Base-by-base conservation (phyloP, 768 basidiomycete genomes). In the Dictyophora rubrovolvata region DNA sequence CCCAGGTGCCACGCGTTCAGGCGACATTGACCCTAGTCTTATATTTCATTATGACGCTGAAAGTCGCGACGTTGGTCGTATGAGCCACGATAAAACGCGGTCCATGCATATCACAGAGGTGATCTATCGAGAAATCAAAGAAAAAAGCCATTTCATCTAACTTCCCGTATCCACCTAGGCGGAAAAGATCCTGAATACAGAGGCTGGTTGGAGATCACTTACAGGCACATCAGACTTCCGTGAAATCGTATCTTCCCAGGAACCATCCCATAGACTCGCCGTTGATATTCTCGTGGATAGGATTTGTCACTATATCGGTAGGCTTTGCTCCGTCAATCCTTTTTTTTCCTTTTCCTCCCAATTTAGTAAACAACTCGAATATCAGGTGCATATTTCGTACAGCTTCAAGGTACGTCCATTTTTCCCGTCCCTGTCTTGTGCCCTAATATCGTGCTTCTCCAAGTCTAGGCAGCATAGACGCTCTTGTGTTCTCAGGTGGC, bases 1-100 rank as follows among this genome's bases (percentile, higher is more conserved):
- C 0, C 91, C 93, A 4, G 93, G 93, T 16, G 91, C 89, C 1
- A 94, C 93, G 1, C 84, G 93, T 53, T 80, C 84, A 14, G 93
- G 93, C 9, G 77, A 79, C 1, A 75, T 94, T 66, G 93, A 96
- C 69, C 89, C 92, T 14, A 84, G 84, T 47, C 79, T 93, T 54
- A 85, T 95, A 62, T 94, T 95, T 73, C 93, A 95, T 67, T 85
- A 86, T 68, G 82, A 81, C 49, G 18, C 49, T 12, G 20, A 36
- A 33, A 48, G 36, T 21, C 78, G 78, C 61, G 73, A 75, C 54
- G 76, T 76, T 0, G 77, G 75, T 10, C 70, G 70, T 21, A 80
- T 87, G 69, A 75, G 79, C 59, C 80, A 85, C 65, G 79, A 81
- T 58, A 74, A 79, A 33, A 35, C 75, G 5, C 69, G 72, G 14